phyloP scores from a whole-genome alignment of 805 yeast species.

The Candida glaebosa region DNA sequence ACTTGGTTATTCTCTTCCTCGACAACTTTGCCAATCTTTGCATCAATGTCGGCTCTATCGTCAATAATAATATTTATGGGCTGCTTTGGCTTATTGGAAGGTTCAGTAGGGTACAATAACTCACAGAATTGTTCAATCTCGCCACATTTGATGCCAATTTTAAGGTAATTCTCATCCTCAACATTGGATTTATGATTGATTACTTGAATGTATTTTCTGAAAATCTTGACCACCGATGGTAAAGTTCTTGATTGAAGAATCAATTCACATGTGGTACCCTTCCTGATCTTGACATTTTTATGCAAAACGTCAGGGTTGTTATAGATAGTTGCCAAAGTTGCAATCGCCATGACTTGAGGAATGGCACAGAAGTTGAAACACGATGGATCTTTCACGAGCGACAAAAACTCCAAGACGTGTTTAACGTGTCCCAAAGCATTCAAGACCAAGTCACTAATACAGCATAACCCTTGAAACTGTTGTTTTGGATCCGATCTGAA shows the following conservation, averaged over 20 bases:
- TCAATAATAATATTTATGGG: conserved; percentile 35
- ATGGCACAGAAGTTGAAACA: conserved; percentile 91
- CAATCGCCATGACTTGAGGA: conserved; percentile 99
- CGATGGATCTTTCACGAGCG: conserved; percentile 75
- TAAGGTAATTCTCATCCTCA: conserved; percentile 80
- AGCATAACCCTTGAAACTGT: conserved; percentile 60
- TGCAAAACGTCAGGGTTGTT: conserved; percentile 73
- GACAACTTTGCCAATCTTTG: conserved; percentile 18
- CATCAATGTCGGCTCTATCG: conserved; percentile 32
- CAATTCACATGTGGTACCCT: conserved; percentile 78
- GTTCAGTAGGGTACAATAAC: conserved; percentile 56
- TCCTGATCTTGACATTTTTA: conserved; percentile 79
- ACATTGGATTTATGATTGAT: conserved; percentile 81
- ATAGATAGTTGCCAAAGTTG: conserved; percentile 83
- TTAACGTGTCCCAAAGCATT: conserved; percentile 76
- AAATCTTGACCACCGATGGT: conserved; percentile 71
- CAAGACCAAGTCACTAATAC: conserved; percentile 77
- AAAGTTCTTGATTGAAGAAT: conserved; percentile 72
- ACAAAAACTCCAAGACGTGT: conserved; percentile 72
- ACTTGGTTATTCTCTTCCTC: conserved; percentile 17
- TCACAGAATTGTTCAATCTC: conserved; percentile 88
- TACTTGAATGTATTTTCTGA: conserved; percentile 65
- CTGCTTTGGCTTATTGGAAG: conserved; percentile 31
- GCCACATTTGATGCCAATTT: conserved; percentile 81
- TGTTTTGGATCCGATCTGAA: conserved; percentile 45